A percentile compares a stretch with the other conserved stretches of the same genome.
Conservation (phyloP, 1,284 basidiomycete species). For the Trichosporon inkin region DNA sequence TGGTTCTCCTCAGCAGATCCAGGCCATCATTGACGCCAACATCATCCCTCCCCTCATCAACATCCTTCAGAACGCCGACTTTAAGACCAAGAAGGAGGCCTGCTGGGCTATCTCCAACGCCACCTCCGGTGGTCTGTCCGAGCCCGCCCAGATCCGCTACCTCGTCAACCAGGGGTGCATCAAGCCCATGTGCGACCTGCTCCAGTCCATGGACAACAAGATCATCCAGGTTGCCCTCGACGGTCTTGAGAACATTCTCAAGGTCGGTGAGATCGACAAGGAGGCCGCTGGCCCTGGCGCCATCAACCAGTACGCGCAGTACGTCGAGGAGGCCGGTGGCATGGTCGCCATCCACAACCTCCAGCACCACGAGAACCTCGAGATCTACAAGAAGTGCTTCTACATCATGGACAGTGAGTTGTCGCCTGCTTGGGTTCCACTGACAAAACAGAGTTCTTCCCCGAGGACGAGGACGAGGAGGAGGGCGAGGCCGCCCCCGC, state of each 20-base stretch:
- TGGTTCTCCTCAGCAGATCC: constrained; percentile 93
- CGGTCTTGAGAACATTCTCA: constrained; percentile 96
- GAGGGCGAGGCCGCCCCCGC: constrained; percentile 68
- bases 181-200: constrained; percentile 93
- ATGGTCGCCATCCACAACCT: constrained; percentile 99
- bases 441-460: constrained; percentile 42
- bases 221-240: constrained; percentile 93
- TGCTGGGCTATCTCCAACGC: constrained; percentile 99
- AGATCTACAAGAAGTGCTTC: constrained; percentile 99
- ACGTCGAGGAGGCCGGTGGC: constrained; percentile 95
- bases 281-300: constrained; percentile 74
- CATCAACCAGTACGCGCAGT: constrained; percentile 88
- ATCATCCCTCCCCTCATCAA: constrained; percentile 98
- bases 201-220: constrained; percentile 99
- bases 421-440: background rate
- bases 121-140: constrained; percentile 93
- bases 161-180: constrained; percentile 97
- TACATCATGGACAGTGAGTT: constrained; percentile 86
- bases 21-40: constrained; percentile 65
- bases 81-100: constrained; percentile 99
- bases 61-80: constrained; percentile 95
- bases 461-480: constrained; percentile 54
- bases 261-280: constrained; percentile 96
- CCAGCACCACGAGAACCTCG: constrained; percentile 98
- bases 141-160: constrained; percentile 96